These are phyloP conservation scores for Ramichloridium luteum DNA, from an alignment of 2,329 filamentous ascomycete genomes.

Conservation along the genomic window DNA sequence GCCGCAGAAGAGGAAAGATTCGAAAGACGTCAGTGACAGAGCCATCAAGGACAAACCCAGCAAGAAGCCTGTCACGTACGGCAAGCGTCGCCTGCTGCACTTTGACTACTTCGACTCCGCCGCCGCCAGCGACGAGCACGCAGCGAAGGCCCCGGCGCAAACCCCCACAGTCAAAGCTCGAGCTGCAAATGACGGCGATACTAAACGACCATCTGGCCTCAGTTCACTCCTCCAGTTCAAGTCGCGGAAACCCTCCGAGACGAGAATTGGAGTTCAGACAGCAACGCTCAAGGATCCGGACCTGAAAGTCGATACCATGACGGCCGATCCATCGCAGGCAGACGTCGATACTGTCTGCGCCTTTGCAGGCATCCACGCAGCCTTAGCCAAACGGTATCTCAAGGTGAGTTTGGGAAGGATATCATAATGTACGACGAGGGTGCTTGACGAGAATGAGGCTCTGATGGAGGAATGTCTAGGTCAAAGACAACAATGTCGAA, in stretches of 20 bases:
- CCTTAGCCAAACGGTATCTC: conserved; percentile 19
- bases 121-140: not conserved
- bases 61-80: not conserved
- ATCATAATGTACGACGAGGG: no score
- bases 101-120: not conserved
- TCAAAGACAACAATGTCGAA: conserved; percentile 21
- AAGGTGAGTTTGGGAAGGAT: conserved; percentile 18
- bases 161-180: no score
- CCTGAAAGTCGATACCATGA: conserved; percentile 18
- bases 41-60: no score
- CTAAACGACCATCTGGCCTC: not conserved
- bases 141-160: not conserved
- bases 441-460: no score
- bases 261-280: no score
- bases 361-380: conserved; percentile 10
- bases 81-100: not conserved
- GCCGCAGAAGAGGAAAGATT: no score
- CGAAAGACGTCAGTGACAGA: no score
- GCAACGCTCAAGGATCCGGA: not conserved
- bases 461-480: conserved; percentile 14
- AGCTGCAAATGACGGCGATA: conserved; percentile 4
- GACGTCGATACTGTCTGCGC: conserved; percentile 15
- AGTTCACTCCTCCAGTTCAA: not conserved
- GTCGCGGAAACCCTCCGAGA: not conserved
- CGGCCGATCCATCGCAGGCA: conserved; percentile 16